These are phyloP conservation scores for Fomitopsis palustris DNA, from an alignment of 1,284 basidiomycete genomes.

Conservation along the genomic window DNA sequence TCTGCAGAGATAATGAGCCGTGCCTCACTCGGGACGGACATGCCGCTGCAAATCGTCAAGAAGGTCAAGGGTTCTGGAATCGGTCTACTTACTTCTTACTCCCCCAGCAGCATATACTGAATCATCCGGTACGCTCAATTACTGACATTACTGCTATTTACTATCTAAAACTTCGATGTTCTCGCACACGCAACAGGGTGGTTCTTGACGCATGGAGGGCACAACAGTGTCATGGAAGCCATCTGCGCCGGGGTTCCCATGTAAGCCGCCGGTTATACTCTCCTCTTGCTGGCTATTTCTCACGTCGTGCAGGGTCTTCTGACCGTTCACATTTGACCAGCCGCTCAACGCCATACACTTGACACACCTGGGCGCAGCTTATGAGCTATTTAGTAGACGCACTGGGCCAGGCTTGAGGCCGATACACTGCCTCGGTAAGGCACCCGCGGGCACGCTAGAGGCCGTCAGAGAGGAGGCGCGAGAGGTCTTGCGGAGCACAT, in stretches of 20 bases:
- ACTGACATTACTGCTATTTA: no score
- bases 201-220: slow-evolving; percentile 8
- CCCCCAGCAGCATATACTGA: neutral
- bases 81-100: no score
- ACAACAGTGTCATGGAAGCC: slow-evolving; percentile 6
- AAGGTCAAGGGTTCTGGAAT: no score
- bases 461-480: neutral
- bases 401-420: slow-evolving; percentile 14
- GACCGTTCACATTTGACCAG: slow-evolving; percentile 22
- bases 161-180: neutral
- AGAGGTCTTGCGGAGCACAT: neutral
- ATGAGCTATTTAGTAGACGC: slow-evolving; percentile 20
- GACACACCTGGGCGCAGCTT: slow-evolving; percentile 17
- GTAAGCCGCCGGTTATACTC: neutral
- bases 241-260: slow-evolving; percentile 1
- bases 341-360: slow-evolving; percentile 16
- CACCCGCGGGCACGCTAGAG: slow-evolving; percentile 1
- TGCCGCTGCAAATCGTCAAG: neutral
- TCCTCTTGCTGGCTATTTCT: neutral
- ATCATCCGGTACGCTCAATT: neutral
- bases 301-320: slow-evolving; percentile 7
- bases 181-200: slow-evolving; percentile 3
- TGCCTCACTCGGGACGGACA: no score
- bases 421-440: slow-evolving; percentile 8
- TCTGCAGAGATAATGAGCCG: no score